A percentile compares a stretch with the other conserved stretches of the same genome.
phyloP scores from a whole-genome alignment of 2,329 filamentous ascomycete genomes.

The Neoscytalidium dimidiatum region DNA sequence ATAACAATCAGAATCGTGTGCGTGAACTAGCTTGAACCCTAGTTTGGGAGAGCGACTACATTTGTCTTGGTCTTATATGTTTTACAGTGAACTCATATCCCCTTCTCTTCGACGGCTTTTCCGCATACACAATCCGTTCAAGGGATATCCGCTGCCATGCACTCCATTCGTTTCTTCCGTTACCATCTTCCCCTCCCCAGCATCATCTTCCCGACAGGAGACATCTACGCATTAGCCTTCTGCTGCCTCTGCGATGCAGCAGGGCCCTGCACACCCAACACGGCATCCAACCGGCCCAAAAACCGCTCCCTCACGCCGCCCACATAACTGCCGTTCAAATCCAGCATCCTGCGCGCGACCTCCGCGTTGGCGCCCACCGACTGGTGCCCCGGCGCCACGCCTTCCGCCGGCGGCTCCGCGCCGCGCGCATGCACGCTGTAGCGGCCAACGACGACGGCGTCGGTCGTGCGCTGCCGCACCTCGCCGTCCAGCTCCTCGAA shows the following conservation, averaged over 20 bases:
- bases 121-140: too few relatives aligned
- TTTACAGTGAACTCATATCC: too few relatives aligned
- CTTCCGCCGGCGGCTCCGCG: background rate
- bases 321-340: slow-evolving; percentile 11
- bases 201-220: background rate
- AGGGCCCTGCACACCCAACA: background rate
- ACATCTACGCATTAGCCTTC: background rate
- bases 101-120: too few relatives aligned
- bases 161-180: background rate
- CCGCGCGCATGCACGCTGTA: background rate
- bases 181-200: background rate
- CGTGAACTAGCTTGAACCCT: too few relatives aligned
- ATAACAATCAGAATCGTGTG: too few relatives aligned
- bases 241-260: background rate
- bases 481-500: slow-evolving; percentile 2
- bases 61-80: too few relatives aligned
- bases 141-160: too few relatives aligned
- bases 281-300: background rate
- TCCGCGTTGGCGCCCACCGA: background rate
- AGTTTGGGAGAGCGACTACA: too few relatives aligned
- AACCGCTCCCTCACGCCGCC: background rate
- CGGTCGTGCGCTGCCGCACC: background rate
- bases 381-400: too few relatives aligned
- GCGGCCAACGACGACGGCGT: slow-evolving; percentile 1
- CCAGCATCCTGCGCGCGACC: background rate